Base-by-base conservation (phyloP, 495 filamentous ascomycete species). In the Penicillium longicatenatum region DNA sequence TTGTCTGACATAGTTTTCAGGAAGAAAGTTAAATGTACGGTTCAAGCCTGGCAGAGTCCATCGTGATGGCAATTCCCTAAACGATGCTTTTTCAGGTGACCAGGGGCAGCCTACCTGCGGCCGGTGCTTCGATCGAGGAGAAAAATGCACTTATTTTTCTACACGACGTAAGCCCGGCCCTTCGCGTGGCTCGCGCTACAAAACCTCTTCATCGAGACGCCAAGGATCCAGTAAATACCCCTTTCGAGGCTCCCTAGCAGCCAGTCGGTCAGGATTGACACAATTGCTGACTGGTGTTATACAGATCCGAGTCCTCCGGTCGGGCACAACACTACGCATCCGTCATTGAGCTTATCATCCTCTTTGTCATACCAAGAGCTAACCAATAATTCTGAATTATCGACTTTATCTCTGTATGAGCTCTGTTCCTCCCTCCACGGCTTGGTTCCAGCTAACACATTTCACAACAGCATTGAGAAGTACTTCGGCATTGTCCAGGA, bases 401-500 rank as follows among this genome's bases (percentile, higher is more conserved):
- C 37, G 6, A n/a, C 14, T 39, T 4, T 39, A 39, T 39, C 37
- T 39, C 16, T 39, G 37, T 39, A 39, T n/a, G 37, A 4, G 6
- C 7, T 7, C 31, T 39, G n/a, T 17, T 1, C 16, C 14, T 39
- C 2, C 37, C 16, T 17, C 16, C 1, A 7, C 1, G 2, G 16
- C 37, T n/a, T 17, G 16, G 17, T n/a, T 7, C 16, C 6, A 17
- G 14, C 16, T n/a, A 17, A 16, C 16, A 17, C 14, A 11, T 12
- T 39, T 12, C 37, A 39, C 14, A 16, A 11, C 7, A 54, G 52
- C 10, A 42, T 54, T 19, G 52, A 46, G 26, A 31, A 19, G n/a
- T 55, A 33, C 30, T 67, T 72, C 33, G 62, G 64, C 19, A 59
- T 70, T 26, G 50, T 65, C 37, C 66, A 67, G 29, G 47, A 69